These are phyloP conservation scores for Phytophthora melonis DNA, from an alignment of 352 stramenopile species.

Conservation along the genomic window DNA sequence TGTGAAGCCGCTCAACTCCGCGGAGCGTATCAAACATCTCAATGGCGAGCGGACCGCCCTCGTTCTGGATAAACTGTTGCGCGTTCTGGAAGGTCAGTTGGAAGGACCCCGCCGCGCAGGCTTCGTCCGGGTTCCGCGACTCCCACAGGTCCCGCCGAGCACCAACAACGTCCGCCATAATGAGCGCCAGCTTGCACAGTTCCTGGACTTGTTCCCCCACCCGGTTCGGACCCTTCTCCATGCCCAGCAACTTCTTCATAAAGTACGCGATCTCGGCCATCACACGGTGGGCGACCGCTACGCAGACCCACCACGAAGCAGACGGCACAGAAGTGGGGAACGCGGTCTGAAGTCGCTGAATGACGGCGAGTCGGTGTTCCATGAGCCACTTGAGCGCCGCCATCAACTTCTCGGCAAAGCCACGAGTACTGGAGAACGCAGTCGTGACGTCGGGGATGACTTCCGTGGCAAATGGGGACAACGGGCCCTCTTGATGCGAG, in stretches of 20 bases:
- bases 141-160: slow-evolving; percentile 60
- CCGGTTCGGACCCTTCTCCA: slow-evolving; percentile 46
- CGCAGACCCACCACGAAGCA: slow-evolving; percentile 67
- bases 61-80: slow-evolving; percentile 73
- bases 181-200: slow-evolving; percentile 60
- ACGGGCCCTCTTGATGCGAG: slow-evolving; percentile 12
- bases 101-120: slow-evolving; percentile 55
- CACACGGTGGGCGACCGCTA: slow-evolving; percentile 55
- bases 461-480: slow-evolving; percentile 30
- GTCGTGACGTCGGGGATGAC: slow-evolving; percentile 53
- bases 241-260: slow-evolving; percentile 61
- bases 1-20: slow-evolving; percentile 54
- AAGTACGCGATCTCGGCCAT: slow-evolving; percentile 69
- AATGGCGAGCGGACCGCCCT: slow-evolving; percentile 57
- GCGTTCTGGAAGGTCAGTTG: slow-evolving; percentile 60
- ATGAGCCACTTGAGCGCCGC: slow-evolving; percentile 63
- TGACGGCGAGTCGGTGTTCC: slow-evolving; percentile 46
- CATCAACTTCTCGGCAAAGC: slow-evolving; percentile 57
- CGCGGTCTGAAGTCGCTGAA: slow-evolving; percentile 35
- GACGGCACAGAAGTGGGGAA: slow-evolving; percentile 43
- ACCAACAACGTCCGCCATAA: slow-evolving; percentile 60
- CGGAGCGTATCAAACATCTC: slow-evolving; percentile 66
- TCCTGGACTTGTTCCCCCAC: slow-evolving; percentile 61
- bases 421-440: slow-evolving; percentile 39
- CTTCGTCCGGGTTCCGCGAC: slow-evolving; percentile 34